These are phyloP conservation scores for Botrytis tulipae DNA, from an alignment of 2,329 filamentous ascomycete genomes.

Conservation along the genomic window DNA sequence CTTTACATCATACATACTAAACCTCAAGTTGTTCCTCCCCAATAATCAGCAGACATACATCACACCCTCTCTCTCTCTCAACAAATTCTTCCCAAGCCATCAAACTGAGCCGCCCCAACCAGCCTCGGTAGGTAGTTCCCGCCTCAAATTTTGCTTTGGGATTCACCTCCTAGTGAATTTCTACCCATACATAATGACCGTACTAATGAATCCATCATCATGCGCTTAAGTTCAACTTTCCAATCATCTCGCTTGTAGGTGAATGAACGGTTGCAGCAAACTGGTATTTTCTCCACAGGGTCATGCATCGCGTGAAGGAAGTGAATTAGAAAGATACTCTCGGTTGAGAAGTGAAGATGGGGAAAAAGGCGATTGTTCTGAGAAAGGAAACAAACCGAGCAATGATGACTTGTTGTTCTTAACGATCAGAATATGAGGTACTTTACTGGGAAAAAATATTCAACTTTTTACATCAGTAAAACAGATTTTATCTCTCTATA, in stretches of 20 bases:
- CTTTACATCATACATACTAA: background rate
- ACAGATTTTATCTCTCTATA: background rate
- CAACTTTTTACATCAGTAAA: background rate
- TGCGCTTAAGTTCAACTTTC: background rate
- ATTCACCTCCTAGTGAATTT: background rate
- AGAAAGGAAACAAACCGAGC: background rate
- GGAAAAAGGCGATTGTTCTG: background rate
- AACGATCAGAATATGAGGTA: background rate
- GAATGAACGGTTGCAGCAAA: background rate
- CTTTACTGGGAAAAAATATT: background rate
- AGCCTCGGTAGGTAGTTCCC: background rate
- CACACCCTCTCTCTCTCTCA: background rate
- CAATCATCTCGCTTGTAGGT: background rate
- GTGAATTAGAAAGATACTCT: background rate
- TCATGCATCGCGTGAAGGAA: background rate
- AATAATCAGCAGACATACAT: background rate
- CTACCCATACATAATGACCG: background rate
- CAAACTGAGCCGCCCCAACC: accelerated
- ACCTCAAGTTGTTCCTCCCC: too few relatives aligned
- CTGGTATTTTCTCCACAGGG: accelerated
- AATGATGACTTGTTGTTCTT: background rate
- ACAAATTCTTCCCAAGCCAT: background rate
- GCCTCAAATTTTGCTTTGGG: background rate
- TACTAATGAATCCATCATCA: background rate
- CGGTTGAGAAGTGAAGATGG: background rate